Base-by-base conservation (phyloP, 2,329 filamentous ascomycete genomes). In the Hawksworthiomyces lignivorus region DNA sequence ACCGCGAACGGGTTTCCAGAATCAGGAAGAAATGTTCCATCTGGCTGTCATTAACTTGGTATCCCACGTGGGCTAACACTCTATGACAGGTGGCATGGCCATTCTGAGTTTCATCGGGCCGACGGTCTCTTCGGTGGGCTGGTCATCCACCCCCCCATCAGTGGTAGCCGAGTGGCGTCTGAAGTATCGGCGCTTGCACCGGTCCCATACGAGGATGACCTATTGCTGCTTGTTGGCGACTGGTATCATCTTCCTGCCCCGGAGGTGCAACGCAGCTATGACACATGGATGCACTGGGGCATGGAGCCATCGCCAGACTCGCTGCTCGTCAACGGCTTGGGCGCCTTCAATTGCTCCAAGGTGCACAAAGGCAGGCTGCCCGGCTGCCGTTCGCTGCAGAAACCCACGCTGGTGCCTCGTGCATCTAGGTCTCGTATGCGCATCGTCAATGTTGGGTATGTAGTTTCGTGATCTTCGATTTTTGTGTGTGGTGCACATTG, bases 91-190 rank as follows among this genome's bases (percentile, higher is more conserved):
- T n/a, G n/a, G n/a, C n/a, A n/a, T n/a, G n/a, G n/a, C n/a, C n/a
- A 87, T 54, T 69, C 72, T 15, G 68, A 70, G 47, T 75, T 73
- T n/a, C 82, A 85, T 54, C 86, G 85, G 44, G 80, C 81, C 2
- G 82, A 87, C 54, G 82, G 82, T 7, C 27, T 52, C n/a, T 74
- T 77, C n/a, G 77, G 75, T 1, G 70, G 80, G 1, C 59, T 83
- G 30, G 72, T 83, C 38, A 65, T 83, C 8, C 73, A 84, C 35
- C 80, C 84, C 51, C 73, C 73, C 1, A 57, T 73, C 0, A 63
- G 8, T n/a, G 5, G 81, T 75, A 56, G 59, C 63, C 17, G 64
- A 18, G n/a, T n/a, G n/a, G n/a, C n/a, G 8, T 77, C 0, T 80
- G 75, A n/a, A n/a, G n/a, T n/a, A n/a, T n/a, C n/a, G n/a, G n/a